Evolutionary conservation across 805 yeast genomes (phyloP).

Genomic region (Barnettozyma sp.): DNA sequence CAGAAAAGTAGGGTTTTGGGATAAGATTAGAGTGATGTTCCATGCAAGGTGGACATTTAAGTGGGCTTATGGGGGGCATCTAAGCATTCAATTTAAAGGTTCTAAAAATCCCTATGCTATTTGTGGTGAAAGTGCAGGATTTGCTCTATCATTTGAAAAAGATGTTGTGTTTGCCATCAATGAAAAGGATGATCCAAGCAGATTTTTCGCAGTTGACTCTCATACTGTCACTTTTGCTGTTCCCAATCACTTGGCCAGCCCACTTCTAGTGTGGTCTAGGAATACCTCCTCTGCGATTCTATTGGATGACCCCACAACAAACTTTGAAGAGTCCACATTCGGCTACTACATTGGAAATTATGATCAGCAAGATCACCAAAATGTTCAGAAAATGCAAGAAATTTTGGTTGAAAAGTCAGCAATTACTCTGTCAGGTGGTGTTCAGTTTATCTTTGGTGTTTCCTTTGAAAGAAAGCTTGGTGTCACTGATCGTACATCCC

Average conservation of each 20-base stretch:
- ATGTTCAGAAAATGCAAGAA: conserved; percentile 20
- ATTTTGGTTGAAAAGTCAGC: conserved; percentile 44
- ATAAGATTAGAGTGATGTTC: conserved; percentile 65
- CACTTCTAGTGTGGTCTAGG: conserved; percentile 53
- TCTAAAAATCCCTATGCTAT: conserved; percentile 73
- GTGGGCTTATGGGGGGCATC: conserved; percentile 43
- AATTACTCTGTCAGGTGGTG: conserved; percentile 54
- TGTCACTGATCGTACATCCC: conserved; percentile 33
- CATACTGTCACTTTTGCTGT: conserved; percentile 60
- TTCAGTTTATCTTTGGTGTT: conserved; percentile 51
- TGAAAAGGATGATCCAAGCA: conserved; percentile 58
- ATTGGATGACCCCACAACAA: conserved; percentile 37
- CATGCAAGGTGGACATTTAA: conserved; percentile 62
- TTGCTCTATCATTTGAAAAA: conserved; percentile 63
- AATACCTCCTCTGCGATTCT: conserved; percentile 37
- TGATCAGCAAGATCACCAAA: conserved; percentile 15
- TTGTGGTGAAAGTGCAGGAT: conserved; percentile 65
- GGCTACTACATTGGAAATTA: conserved; percentile 39
- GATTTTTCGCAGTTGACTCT: conserved; percentile 58
- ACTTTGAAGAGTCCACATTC: conserved; percentile 38
- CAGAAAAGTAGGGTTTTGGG: conserved; percentile 86
- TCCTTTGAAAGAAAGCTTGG: conserved; percentile 41
- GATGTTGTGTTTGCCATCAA: conserved; percentile 56
- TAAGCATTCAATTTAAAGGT: conserved; percentile 63
- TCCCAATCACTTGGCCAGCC: conserved; percentile 62